Percentiles rank a stretch among this genome's conserved stretches.
Evolutionary conservation across 1,139 yeast genomes (phyloP).

Genomic region (Nakaseomyces nivariensis): DNA sequence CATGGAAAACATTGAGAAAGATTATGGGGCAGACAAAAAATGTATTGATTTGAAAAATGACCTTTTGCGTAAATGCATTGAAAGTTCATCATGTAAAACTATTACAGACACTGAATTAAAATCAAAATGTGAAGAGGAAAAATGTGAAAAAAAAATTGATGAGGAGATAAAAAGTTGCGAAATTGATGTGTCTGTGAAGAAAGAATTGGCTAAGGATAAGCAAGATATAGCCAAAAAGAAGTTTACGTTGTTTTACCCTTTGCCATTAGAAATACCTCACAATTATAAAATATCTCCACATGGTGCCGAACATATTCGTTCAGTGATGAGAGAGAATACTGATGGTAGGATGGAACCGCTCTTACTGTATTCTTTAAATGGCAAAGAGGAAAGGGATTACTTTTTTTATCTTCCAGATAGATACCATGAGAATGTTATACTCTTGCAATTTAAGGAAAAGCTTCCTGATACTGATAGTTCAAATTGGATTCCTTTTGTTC

Average conservation of each 20-base stretch:
- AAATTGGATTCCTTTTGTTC: background rate
- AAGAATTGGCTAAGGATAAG: background rate
- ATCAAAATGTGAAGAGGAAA: background rate
- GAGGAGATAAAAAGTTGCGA: background rate
- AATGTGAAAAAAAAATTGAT: background rate
- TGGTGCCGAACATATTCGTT: background rate
- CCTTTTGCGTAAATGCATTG: background rate
- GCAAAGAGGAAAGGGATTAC: background rate
- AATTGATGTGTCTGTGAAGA: too few species aligned
- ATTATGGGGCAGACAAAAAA: background rate
- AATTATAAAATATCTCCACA: background rate
- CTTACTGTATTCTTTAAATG: background rate
- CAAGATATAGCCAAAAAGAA: background rate
- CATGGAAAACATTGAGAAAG: background rate
- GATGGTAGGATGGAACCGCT: slow-evolving; percentile 1
- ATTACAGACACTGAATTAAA: background rate
- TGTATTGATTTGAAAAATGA: background rate
- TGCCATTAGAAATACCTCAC: background rate
- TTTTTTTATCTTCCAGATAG: background rate
- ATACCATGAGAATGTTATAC: background rate
- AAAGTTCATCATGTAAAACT: background rate
- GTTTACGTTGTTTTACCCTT: background rate
- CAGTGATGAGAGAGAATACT: background rate
- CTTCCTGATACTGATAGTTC: background rate
- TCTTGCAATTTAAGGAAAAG: background rate